These are phyloP conservation scores for Botryotinia convoluta DNA, from an alignment of 2,329 filamentous ascomycete genomes.

Conservation along the genomic window DNA sequence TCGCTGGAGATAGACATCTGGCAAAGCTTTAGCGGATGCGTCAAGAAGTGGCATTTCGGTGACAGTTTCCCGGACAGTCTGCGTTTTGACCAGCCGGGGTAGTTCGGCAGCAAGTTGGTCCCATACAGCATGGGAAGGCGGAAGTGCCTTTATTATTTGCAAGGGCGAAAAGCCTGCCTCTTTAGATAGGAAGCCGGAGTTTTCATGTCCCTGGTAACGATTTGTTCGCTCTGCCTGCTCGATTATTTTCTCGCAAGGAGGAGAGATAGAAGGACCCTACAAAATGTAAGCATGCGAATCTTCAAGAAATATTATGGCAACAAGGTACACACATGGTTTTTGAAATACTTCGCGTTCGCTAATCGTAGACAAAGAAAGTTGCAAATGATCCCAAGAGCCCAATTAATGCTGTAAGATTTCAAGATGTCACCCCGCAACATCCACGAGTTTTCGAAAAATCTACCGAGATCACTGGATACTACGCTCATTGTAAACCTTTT, in stretches of 20 bases:
- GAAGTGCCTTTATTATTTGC: background rate
- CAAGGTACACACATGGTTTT: background rate
- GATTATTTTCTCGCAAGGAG: conserved; percentile 9
- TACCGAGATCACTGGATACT: background rate
- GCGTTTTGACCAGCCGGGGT: background rate
- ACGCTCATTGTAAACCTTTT: too few species aligned
- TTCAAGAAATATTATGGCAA: background rate
- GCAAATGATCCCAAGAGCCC: background rate
- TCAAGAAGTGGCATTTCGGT: conserved; percentile 8
- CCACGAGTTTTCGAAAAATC: background rate
- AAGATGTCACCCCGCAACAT: too few species aligned
- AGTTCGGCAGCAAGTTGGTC: background rate
- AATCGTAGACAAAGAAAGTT: background rate
- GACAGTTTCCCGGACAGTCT: conserved; percentile 8
- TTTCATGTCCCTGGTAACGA: background rate
- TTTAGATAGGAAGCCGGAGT: background rate
- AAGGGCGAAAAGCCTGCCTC: background rate
- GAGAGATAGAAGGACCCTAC: conserved; percentile 1
- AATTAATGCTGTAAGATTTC: background rate
- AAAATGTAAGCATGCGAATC: background rate
- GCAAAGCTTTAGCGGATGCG: background rate
- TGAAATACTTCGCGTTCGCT: background rate
- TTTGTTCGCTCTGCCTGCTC: conserved; percentile 9
- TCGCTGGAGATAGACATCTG: background rate
- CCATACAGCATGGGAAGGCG: background rate